Conservation (phyloP, 371 early-diverging fungal genomes). For the Mucor piriformis region DNA sequence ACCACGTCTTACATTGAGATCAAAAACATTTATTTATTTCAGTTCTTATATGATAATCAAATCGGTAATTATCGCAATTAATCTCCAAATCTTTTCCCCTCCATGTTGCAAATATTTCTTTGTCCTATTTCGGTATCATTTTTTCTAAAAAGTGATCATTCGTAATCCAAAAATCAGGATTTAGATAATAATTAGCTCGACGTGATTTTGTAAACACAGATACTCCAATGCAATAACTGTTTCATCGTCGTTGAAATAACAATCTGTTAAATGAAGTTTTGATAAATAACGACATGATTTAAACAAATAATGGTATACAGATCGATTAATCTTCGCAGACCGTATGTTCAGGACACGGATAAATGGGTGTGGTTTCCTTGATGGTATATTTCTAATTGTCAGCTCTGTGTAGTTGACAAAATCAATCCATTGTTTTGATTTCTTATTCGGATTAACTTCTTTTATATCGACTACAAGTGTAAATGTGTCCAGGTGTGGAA, state of each 20-base stretch:
- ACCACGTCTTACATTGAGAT: too few relatives aligned
- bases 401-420: neutral
- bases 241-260: slow-evolving; percentile 1
- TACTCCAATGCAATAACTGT: slow-evolving; percentile 1
- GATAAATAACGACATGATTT: neutral
- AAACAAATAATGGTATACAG: slow-evolving; percentile 6
- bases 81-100: too few relatives aligned
- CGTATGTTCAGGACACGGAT: neutral
- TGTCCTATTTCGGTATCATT: too few relatives aligned
- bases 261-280: neutral
- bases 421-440: too few relatives aligned
- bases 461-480: neutral
- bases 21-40: too few relatives aligned
- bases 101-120: too few relatives aligned
- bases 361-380: neutral
- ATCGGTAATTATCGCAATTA: too few relatives aligned
- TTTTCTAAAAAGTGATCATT: neutral
- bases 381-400: neutral
- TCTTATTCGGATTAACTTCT: neutral
- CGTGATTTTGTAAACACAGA: neutral
- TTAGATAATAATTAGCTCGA: neutral
- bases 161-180: neutral
- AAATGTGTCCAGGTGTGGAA: neutral
- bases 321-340: neutral
- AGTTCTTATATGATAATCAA: too few relatives aligned